A percentile compares a stretch with the other conserved stretches of the same genome.
These are phyloP conservation scores for Zangia roseola DNA, from an alignment of 768 basidiomycete species.

Conservation along the genomic window DNA sequence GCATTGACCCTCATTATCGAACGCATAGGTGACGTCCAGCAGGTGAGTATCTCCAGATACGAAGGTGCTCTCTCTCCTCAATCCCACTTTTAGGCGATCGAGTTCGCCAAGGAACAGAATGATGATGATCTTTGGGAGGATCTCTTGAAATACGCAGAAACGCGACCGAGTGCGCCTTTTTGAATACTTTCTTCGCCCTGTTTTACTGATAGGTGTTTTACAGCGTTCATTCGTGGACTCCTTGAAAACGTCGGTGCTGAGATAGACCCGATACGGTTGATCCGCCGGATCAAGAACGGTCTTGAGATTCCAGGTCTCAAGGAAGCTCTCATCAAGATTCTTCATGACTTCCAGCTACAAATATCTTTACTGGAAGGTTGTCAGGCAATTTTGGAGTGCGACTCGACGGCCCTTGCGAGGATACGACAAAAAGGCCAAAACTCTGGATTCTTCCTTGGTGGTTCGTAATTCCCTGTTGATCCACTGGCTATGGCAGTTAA, in stretches of 20 bases:
- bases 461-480: slow-evolving; percentile 42
- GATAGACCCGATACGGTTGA: slow-evolving; percentile 91
- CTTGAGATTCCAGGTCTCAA: slow-evolving; percentile 95
- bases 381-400: slow-evolving; percentile 80
- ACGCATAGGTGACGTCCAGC: slow-evolving; percentile 85
- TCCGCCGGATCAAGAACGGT: slow-evolving; percentile 93
- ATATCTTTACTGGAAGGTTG: slow-evolving; percentile 92
- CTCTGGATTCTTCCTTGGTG: slow-evolving; percentile 71
- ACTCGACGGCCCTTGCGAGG: slow-evolving; percentile 70
- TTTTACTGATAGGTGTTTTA: background rate
- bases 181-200: background rate
- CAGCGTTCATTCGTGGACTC: slow-evolving; percentile 91
- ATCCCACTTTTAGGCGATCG: slow-evolving; percentile 68
- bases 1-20: slow-evolving; percentile 95
- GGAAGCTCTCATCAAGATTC: slow-evolving; percentile 91
- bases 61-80: background rate
- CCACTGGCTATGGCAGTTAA: background rate
- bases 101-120: slow-evolving; percentile 95
- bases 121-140: slow-evolving; percentile 99
- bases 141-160: slow-evolving; percentile 90
- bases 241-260: slow-evolving; percentile 96
- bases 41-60: slow-evolving; percentile 45
- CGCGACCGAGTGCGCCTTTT: slow-evolving; percentile 66
- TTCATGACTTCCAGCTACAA: slow-evolving; percentile 95
- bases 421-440: slow-evolving; percentile 75